phyloP scores from a whole-genome alignment of 1,139 yeast species.

The Candida sojae region DNA sequence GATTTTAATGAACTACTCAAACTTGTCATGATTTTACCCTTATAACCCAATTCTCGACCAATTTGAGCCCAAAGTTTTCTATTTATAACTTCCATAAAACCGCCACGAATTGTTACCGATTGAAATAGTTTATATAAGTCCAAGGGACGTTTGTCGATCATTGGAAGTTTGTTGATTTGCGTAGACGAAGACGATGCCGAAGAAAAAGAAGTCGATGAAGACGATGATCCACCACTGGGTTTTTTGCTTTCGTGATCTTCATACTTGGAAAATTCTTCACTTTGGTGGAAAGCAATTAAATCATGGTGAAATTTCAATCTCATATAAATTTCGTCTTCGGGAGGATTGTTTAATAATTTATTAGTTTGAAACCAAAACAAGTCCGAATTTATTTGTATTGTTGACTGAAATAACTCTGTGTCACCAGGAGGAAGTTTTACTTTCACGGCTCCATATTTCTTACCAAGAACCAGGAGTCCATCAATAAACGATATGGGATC shows the following conservation, averaged over 20 bases:
- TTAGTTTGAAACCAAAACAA: constrained; percentile 17
- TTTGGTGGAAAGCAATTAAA: constrained; percentile 20
- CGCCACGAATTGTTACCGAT: constrained; percentile 59
- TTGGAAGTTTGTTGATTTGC: constrained; percentile 37
- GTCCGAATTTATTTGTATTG: constrained; percentile 16
- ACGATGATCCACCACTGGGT: neutral
- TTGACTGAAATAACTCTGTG: constrained; percentile 22
- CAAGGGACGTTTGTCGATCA: constrained; percentile 56
- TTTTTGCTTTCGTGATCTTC: constrained; percentile 7
- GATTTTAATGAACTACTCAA: constrained; percentile 67
- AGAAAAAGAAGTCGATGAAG: neutral
- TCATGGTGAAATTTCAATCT: constrained; percentile 34
- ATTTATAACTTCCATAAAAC: constrained; percentile 54
- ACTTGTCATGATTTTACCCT: constrained; percentile 60
- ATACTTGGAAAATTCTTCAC: constrained; percentile 11
- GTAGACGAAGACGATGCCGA: constrained; percentile 2
- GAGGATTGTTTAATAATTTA: constrained; percentile 26
- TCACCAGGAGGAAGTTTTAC: constrained; percentile 54
- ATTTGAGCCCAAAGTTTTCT: constrained; percentile 64
- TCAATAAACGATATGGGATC: constrained; percentile 58
- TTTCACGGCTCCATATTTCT: constrained; percentile 70
- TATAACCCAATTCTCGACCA: constrained; percentile 76
- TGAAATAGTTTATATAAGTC: constrained; percentile 55
- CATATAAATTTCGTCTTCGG: constrained; percentile 27
- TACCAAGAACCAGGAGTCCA: constrained; percentile 45